phyloP scores from a whole-genome alignment of 2,329 filamentous ascomycete genomes.

The Pyrenochaeta sp. region DNA sequence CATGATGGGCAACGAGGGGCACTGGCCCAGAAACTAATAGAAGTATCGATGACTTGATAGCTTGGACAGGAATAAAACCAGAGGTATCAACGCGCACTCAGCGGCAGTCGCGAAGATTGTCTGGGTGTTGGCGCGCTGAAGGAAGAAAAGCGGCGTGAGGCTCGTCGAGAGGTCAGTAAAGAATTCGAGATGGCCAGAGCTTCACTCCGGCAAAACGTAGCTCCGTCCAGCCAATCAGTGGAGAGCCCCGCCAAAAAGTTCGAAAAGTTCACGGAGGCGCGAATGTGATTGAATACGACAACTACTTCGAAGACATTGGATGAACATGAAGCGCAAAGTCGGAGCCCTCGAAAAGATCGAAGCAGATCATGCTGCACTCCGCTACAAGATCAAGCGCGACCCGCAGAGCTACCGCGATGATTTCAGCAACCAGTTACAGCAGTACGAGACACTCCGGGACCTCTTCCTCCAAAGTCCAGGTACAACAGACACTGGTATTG shows the following conservation, averaged over 20 bases:
- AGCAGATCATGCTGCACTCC: constrained; percentile 75
- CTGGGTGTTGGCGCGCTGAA: constrained; percentile 10
- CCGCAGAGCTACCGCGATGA: constrained; percentile 91
- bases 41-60: constrained; percentile 16
- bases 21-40: constrained; percentile 33
- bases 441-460: constrained; percentile 90
- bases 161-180: constrained; percentile 1
- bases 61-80: no score
- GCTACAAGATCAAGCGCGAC: constrained; percentile 90
- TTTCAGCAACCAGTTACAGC: constrained; percentile 85
- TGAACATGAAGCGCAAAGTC: constrained; percentile 83
- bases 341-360: constrained; percentile 95
- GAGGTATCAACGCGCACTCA: not conserved
- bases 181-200: constrained; percentile 12
- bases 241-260: constrained; percentile 26
- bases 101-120: not conserved
- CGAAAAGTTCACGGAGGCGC: constrained; percentile 16
- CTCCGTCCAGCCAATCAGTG: constrained; percentile 19
- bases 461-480: constrained; percentile 88
- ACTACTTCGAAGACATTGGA: not conserved
- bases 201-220: constrained; percentile 19
- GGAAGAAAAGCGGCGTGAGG: not conserved
- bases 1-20: constrained; percentile 67
- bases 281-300: not conserved
- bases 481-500: constrained; percentile 78